These are phyloP conservation scores for Escallonia herrerae DNA, from an alignment of 129 eudicot species.

Conservation along the genomic window DNA sequence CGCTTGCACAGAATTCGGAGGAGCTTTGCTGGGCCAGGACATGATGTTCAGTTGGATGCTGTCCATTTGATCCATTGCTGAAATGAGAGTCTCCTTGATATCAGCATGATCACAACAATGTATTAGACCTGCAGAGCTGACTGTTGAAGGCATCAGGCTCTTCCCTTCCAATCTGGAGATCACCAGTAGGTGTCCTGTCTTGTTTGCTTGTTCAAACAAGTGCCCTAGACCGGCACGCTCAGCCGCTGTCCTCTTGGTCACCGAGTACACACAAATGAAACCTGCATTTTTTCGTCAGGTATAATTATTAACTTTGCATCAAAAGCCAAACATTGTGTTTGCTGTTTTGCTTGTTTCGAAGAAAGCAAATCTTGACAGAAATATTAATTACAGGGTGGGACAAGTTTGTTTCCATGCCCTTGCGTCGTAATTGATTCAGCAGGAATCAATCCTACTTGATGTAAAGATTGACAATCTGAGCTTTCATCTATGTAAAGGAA, in stretches of 20 bases:
- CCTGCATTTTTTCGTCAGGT: conserved; percentile 17
- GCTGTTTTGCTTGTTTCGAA: not conserved
- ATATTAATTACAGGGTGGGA: not conserved
- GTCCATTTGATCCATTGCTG: conserved; percentile 45
- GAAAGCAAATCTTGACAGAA: not conserved
- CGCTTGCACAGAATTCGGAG: not conserved
- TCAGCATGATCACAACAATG: conserved; percentile 46
- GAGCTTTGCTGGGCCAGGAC: conserved; percentile 39
- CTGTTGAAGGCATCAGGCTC: conserved; percentile 49
- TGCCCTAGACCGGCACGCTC: conserved; percentile 48
- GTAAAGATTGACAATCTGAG: no score
- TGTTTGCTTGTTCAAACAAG: conserved; percentile 29
- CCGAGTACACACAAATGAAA: conserved; percentile 40
- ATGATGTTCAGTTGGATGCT: conserved; percentile 37
- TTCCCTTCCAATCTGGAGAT: conserved; percentile 54
- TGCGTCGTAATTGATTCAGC: not conserved
- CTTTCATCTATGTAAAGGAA: no score
- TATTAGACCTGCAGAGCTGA: conserved; percentile 35
- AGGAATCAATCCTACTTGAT: not conserved
- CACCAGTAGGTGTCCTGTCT: conserved; percentile 33
- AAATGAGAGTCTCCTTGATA: conserved; percentile 36
- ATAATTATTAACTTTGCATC: not conserved
- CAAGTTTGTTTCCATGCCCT: not conserved
- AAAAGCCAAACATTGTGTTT: not conserved
- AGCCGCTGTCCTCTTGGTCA: conserved; percentile 45